phyloP scores from a whole-genome alignment of 352 stramenopile species.

The Phytophthora citricola region DNA sequence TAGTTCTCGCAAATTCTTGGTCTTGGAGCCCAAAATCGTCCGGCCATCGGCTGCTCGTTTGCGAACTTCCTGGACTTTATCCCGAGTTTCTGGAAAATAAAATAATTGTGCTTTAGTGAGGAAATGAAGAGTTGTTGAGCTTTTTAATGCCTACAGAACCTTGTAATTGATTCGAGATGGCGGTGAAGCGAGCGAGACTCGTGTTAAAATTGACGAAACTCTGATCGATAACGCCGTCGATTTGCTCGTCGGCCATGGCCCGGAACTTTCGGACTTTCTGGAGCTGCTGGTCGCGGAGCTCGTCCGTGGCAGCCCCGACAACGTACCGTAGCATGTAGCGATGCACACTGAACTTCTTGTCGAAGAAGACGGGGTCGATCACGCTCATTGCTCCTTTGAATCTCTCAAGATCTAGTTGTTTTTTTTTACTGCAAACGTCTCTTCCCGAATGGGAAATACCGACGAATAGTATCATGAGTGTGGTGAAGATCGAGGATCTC shows the following conservation, averaged over 20 bases:
- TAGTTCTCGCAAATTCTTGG: conserved; percentile 81
- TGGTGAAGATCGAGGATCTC: conserved; percentile 67
- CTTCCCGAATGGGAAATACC: conserved; percentile 32
- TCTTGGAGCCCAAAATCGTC: conserved; percentile 85
- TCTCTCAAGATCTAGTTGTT: conserved; percentile 8
- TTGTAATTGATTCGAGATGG: conserved; percentile 81
- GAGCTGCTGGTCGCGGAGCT: conserved; percentile 74
- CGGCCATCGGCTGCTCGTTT: conserved; percentile 80
- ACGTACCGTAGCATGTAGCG: conserved; percentile 86
- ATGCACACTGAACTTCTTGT: conserved; percentile 85
- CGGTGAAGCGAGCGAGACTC: conserved; percentile 79
- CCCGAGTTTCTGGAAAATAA: conserved; percentile 56
- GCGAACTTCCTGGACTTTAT: conserved; percentile 71
- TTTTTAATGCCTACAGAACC: conserved; percentile 31
- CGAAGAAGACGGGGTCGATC: conserved; percentile 82
- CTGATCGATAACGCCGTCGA: conserved; percentile 83
- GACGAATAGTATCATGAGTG: conserved; percentile 35
- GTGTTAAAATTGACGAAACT: conserved; percentile 90
- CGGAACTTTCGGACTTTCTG: conserved; percentile 66
- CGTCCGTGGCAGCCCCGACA: conserved; percentile 70
- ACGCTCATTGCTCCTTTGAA: conserved; percentile 42
- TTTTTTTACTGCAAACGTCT: conserved; percentile 10
- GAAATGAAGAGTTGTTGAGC: not conserved
- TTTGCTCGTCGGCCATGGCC: conserved; percentile 76
- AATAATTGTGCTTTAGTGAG: not conserved